phyloP scores from a whole-genome alignment of 352 stramenopile species.

The Globisporangium recalcitrans region DNA sequence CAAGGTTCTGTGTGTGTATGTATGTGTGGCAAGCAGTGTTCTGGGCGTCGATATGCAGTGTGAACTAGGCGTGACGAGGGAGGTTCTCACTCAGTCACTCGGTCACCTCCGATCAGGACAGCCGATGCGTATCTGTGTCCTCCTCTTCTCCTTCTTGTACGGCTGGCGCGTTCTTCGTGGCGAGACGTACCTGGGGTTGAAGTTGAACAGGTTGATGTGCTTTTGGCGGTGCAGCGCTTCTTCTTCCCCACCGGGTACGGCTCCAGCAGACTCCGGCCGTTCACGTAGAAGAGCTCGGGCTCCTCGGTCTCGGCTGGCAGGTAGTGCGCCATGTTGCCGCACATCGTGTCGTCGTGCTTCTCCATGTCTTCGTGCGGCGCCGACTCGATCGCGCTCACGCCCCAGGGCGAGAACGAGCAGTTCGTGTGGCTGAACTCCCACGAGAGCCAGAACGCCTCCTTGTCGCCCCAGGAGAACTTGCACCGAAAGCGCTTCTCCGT shows the following conservation, averaged over 20 bases:
- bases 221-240: constrained; percentile 7
- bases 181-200: constrained; percentile 8
- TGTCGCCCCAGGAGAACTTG: constrained; percentile 67
- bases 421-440: constrained; percentile 43
- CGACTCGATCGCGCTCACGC: constrained; percentile 42
- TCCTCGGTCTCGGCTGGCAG: constrained; percentile 24
- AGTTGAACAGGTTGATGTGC: constrained; percentile 14
- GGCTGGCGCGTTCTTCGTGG: constrained; percentile 1
- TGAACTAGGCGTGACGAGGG: background rate
- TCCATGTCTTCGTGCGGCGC: constrained; percentile 48
- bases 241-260: constrained; percentile 33
- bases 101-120: background rate
- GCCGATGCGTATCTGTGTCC: background rate
- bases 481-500: constrained; percentile 56
- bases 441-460: constrained; percentile 74
- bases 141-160: constrained; percentile 3
- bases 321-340: constrained; percentile 64
- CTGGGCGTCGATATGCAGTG: background rate
- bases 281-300: constrained; percentile 50
- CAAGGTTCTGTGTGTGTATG: background rate
- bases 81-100: background rate
- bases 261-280: constrained; percentile 49
- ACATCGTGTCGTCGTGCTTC: constrained; percentile 52
- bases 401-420: constrained; percentile 69
- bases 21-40: background rate